Evolutionary conservation across 2,329 filamentous ascomycete genomes (phyloP), one percentile per base, ranked within the genome.

Genomic region (Cordyceps militaris): DNA sequence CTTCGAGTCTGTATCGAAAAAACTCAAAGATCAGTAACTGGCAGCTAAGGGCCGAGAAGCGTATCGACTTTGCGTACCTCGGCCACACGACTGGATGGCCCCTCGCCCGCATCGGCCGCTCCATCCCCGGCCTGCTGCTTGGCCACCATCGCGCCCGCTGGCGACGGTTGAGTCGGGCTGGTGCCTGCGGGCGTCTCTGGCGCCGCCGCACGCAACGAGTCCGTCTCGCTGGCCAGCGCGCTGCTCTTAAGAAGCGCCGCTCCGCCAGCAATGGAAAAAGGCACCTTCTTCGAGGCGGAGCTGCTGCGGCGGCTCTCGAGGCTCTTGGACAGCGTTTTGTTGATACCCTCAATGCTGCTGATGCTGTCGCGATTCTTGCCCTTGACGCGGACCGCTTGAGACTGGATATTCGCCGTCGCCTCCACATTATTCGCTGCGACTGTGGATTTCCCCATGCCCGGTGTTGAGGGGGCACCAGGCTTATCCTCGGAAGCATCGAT

Each of bases 401-500:
- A 76, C 62, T 80, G 79, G 65, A 85, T 82, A 61, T 83, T 91
- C 19, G 90, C 94, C 67, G 86, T 87, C 2, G 91, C 94, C 69
- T 94, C 91, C 40, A 97, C 88, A 56, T 88, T 87, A 62, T 90
- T 91, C 40, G 89, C 87, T 13, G 91, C 91, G 16, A 97, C 92
- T 0, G 94, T 97, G 63, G 87, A 92, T 71, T 96, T 96, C 40
- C 89, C 90, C 56, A 96, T 81, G 0, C 93, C 92, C 0, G 94
- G 93, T 0, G 93, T 97, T n/a, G 88, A 87, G 0, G 94, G 94
- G 2, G 91, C 92, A 1, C 88, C 88, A 0, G 91, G 85, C 67
- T 96, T 97, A 72, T 99, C 94, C 72, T 99, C 94, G 2, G 84
- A 81, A 0, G 94, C 94, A 68, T 99, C 93, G 36, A 99, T 86